Evolutionary conservation across 805 yeast species (phyloP).

Genomic region (Starmerella khaoyaiensis): DNA sequence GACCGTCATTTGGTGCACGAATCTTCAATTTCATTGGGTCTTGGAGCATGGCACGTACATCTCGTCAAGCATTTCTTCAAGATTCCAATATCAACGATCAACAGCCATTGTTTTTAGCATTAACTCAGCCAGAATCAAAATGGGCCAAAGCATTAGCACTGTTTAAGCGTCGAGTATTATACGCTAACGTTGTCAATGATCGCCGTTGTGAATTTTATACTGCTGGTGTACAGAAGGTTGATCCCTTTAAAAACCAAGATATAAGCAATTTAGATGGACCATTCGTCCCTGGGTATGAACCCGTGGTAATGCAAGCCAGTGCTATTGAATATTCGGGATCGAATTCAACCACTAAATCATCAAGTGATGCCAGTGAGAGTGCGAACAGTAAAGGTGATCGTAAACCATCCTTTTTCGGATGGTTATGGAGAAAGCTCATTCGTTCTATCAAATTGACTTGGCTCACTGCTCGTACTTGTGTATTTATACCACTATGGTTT

Average conservation of each 20-base stretch:
- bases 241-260: conserved; percentile 13
- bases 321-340: background rate
- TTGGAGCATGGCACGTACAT: conserved; percentile 52
- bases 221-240: conserved; percentile 44
- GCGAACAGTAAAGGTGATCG: background rate
- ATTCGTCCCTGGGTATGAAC: conserved; percentile 19
- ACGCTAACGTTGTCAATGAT: conserved; percentile 70
- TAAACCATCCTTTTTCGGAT: too few species aligned
- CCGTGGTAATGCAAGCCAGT: conserved; percentile 14
- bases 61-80: conserved; percentile 54
- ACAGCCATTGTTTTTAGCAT: conserved; percentile 46
- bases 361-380: background rate
- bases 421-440: background rate
- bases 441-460: conserved; percentile 13
- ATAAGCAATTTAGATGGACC: conserved; percentile 15
- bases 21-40: conserved; percentile 56
- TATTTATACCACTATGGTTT: conserved; percentile 53
- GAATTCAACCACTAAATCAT: background rate
- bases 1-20: conserved; percentile 37
- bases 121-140: conserved; percentile 51
- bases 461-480: conserved; percentile 34
- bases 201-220: conserved; percentile 77
- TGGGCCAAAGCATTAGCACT: conserved; percentile 43
- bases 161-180: conserved; percentile 45
- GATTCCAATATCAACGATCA: conserved; percentile 14